Evolutionary conservation across 805 yeast species (phyloP), one percentile per base, ranked within the genome.

Genomic region (Nakazawaea wickerhamii): DNA sequence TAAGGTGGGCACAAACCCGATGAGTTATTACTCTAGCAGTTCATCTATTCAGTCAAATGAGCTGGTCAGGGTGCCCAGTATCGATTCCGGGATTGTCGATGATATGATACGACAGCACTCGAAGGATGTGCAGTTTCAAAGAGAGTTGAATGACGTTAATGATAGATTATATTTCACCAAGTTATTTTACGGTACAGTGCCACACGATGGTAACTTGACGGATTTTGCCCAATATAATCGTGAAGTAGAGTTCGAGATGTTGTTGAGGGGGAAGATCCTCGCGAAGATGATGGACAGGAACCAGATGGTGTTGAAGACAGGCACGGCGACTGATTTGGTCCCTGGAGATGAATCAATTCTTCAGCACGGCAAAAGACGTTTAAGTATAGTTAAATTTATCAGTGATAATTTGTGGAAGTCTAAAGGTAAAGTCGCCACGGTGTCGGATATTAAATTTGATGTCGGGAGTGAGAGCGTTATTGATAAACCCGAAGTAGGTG

Each of bases 201-300:
- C 37, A n/a, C 15, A 25, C 8, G 42, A 40, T 2, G 18, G 39
- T 6, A 45, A 47, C 2, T 32, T 48, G 8, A 45, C 55, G 1
- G 67, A 64, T 36, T 64, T 61, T 45, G 57, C 53, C 14, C 48
- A 44, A 13, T 64, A 63, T 41, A 55, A 58, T 30, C 46, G 36
- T 10, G 41, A 46, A 18, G 45, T 63, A 1, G 36, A 39, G 23
- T 45, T 50, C 21, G 67, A 63, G 31, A 57, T 58, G 8, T 41
- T 32, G 17, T 49, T 62, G 3, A 47, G 50, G 26, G 41, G 47
- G 13, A 57, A 48, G 20, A 27, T 28, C 18, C 25, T 58, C 4
- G 31, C 40, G n/a, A 43, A 30, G 19, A 6, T 41, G 11, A 9
- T 4, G 11, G 9, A 30, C n/a, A n/a, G n/a, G n/a, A 15, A 25